Conservation (phyloP, 1,139 yeast genomes). For the Blastobotrys serpentis region DNA sequence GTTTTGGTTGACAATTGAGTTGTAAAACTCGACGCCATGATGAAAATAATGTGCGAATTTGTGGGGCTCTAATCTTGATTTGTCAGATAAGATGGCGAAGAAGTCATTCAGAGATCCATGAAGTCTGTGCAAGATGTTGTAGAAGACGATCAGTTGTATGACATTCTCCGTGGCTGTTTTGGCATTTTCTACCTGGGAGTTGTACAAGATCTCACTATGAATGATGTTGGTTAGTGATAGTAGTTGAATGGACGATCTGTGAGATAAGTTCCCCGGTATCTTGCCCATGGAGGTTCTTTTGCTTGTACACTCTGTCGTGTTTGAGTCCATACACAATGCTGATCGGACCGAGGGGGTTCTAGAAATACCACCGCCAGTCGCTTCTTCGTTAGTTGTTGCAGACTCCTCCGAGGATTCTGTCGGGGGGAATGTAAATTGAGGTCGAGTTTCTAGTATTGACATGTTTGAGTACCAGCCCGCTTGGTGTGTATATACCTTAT, state of each 20-base stretch:
- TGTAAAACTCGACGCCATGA: constrained; percentile 29
- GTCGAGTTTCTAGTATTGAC: constrained; percentile 7
- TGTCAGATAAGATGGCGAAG: constrained; percentile 19
- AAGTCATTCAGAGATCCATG: constrained; percentile 25
- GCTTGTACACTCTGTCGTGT: constrained; percentile 8
- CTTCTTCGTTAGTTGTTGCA: background rate
- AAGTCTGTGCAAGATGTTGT: constrained; percentile 29
- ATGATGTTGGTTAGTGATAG: constrained; percentile 27
- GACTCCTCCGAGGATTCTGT: background rate
- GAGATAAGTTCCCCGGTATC: constrained; percentile 12
- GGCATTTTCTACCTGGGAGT: constrained; percentile 23
- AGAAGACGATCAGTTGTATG: constrained; percentile 27
- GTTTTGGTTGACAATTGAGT: constrained; percentile 27
- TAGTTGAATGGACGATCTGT: constrained; percentile 8
- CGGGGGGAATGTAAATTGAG: constrained; percentile 8
- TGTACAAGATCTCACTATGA: constrained; percentile 25
- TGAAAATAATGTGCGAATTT: constrained; percentile 30
- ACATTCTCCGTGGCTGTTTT: constrained; percentile 26
- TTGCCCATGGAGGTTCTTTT: constrained; percentile 8
- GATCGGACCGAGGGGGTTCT: constrained; percentile 6
- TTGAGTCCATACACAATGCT: background rate
- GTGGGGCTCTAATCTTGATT: constrained; percentile 26
- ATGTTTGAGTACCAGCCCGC: too few species aligned
- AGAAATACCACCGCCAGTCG: background rate
- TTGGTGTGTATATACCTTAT: too few species aligned